Percentiles rank a stretch among this genome's conserved stretches.
Evolutionary conservation across 169 alveolate genomes (phyloP).

Genomic region (Plasmodium gallinaceum): DNA sequence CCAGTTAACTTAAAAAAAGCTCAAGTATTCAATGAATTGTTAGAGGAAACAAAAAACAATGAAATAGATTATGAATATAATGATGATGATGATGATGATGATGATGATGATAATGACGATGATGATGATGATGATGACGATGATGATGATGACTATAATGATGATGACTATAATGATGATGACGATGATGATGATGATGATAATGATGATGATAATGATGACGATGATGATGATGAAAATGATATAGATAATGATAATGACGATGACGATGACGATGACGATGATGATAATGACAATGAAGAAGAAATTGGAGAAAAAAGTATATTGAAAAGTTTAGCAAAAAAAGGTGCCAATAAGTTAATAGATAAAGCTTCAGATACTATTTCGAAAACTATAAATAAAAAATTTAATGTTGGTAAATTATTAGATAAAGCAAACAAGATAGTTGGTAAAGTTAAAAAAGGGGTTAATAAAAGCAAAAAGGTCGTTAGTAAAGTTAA

Average conservation of each 20-base stretch:
- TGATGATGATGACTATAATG: not conserved
- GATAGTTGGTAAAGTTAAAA: constrained; percentile 13
- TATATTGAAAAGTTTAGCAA: constrained; percentile 15
- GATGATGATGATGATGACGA: not conserved
- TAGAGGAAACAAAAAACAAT: not conserved
- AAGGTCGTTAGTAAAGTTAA: not conserved
- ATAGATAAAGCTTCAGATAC: constrained; percentile 26
- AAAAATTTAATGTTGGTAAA: constrained; percentile 23
- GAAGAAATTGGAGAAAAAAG: constrained; percentile 20
- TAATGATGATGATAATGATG: not conserved
- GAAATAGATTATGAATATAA: constrained; percentile 24
- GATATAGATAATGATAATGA: constrained; percentile 1
- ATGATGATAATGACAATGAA: constrained; percentile 8
- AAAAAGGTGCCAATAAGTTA: constrained; percentile 19
- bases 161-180: not conserved
- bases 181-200: not conserved
- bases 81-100: constrained; percentile 6
- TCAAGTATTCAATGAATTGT: constrained; percentile 17
- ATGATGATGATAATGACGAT: not conserved
- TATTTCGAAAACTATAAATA: constrained; percentile 14
- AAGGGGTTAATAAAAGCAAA: constrained; percentile 14
- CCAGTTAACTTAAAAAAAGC: constrained; percentile 1
- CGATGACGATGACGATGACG: not conserved
- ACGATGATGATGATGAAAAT: not conserved
- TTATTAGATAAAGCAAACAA: constrained; percentile 29